phyloP scores from a whole-genome alignment of 306 rosid genomes.

The Parietaria judaica region DNA sequence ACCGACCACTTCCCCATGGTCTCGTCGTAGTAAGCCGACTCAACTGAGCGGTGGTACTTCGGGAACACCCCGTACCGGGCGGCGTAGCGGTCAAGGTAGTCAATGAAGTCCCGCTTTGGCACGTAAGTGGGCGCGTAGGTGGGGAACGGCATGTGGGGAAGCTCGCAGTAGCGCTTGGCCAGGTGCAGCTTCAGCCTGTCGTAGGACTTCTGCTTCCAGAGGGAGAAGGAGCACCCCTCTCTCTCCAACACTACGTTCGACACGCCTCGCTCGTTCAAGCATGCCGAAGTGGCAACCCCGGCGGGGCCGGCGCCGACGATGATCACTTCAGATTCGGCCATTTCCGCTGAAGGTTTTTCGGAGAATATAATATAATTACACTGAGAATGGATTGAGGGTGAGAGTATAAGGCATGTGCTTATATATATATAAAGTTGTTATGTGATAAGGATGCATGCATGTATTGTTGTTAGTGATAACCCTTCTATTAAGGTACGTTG shows the following conservation, averaged over 20 bases:
- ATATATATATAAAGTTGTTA: background rate
- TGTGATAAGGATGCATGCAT: background rate
- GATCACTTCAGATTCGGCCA: slow-evolving; percentile 25
- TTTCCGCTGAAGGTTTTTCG: background rate
- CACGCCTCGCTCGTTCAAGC: slow-evolving; percentile 37
- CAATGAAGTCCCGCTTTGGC: slow-evolving; percentile 28
- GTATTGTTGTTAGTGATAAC: background rate
- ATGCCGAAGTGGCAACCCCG: slow-evolving; percentile 46
- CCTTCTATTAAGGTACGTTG: too few relatives aligned
- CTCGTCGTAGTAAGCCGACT: slow-evolving; percentile 16
- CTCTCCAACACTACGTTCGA: slow-evolving; percentile 39
- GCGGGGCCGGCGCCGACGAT: slow-evolving; percentile 64
- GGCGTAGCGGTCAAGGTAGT: slow-evolving; percentile 40
- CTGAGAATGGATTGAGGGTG: background rate
- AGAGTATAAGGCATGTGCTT: background rate
- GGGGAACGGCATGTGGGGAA: slow-evolving; percentile 45
- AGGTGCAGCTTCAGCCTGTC: slow-evolving; percentile 58
- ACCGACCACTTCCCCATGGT: slow-evolving; percentile 28
- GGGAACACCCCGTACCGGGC: slow-evolving; percentile 22
- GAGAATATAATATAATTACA: background rate
- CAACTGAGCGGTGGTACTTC: slow-evolving; percentile 16
- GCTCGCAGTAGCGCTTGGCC: slow-evolving; percentile 43
- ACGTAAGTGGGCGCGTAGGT: slow-evolving; percentile 24
- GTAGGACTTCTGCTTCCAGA: slow-evolving; percentile 55
- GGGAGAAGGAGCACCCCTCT: slow-evolving; percentile 44